Evolutionary conservation across 2,329 filamentous ascomycete species (phyloP), one percentile per base, ranked within the genome.

Genomic region (Monilinia fructigena): DNA sequence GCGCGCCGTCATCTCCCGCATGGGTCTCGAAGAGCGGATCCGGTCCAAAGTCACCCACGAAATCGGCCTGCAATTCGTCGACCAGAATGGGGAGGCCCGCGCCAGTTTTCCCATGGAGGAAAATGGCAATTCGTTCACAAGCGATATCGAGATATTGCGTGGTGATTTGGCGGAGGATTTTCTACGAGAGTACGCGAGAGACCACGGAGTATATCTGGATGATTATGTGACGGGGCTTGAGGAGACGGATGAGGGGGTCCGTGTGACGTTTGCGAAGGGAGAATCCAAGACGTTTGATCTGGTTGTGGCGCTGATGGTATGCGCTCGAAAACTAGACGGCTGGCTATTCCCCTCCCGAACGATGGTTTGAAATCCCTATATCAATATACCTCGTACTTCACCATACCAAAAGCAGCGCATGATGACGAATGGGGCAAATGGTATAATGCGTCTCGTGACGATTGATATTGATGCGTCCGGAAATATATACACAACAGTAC

Each of bases 251-350:
- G 47, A 53, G 4, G 48, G 26, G 6, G 63, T 65, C 16, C 47
- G 18, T 11, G 55, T 31, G 12, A 54, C 40, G 1, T 65, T 65
- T 23, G 54, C 63, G 1, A 60, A 54, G 42, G 63, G 55, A 1
- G 6, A 47, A n/a, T 42, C 42, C 28, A 35, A 18, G 8, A 52
- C 56, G 2, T 65, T 76, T 68, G 81, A 83, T 66, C 77, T 84
- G 7, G 78, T 84, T 10, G 78, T 84, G 12, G 79, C 23, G 80
- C 79, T 63, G 82, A 84, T 67, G 82, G 82, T 1, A 72, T 79
- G n/a, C 79, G 77, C 2, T 84, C 82, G 2, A 75, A 78, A 45
- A 83, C 80, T 31, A 76, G 82, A 53, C 79, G 80, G 1, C 75
- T 83, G 4, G 80, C 77, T 7, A 74, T 82, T 8, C 75, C 73